These are phyloP conservation scores for Neurospora sp. DNA, from an alignment of 2,329 filamentous ascomycete genomes.

Conservation along the genomic window DNA sequence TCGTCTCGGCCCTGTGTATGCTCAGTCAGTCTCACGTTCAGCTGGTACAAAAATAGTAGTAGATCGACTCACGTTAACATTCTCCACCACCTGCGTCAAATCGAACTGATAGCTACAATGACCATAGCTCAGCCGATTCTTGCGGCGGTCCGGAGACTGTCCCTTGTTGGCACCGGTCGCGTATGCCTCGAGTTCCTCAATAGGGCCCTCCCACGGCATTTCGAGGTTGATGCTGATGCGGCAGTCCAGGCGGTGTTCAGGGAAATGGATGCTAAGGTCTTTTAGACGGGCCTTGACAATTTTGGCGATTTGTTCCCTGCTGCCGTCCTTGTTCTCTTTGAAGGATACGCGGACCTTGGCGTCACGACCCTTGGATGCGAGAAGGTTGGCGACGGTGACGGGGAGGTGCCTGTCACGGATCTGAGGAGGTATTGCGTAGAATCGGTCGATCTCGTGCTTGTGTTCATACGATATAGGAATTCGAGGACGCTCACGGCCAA, in stretches of 20 bases:
- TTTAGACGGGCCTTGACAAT: slow-evolving; percentile 87
- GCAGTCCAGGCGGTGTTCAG: slow-evolving; percentile 70
- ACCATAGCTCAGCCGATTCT: slow-evolving; percentile 84
- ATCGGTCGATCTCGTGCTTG: slow-evolving; percentile 71
- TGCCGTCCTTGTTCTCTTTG: slow-evolving; percentile 39
- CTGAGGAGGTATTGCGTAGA: slow-evolving; percentile 61
- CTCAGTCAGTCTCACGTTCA: slow-evolving; percentile 20
- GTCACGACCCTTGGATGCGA: slow-evolving; percentile 41
- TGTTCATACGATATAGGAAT: slow-evolving; percentile 71
- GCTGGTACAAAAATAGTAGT: background rate
- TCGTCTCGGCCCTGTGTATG: slow-evolving; percentile 27
- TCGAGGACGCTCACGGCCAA: slow-evolving; percentile 31
- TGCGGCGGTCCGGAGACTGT: slow-evolving; percentile 54
- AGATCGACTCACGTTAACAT: slow-evolving; percentile 6
- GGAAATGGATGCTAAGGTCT: slow-evolving; percentile 81
- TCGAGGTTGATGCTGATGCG: slow-evolving; percentile 92
- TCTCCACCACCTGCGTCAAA: slow-evolving; percentile 73
- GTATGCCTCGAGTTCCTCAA: slow-evolving; percentile 41
- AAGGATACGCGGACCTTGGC: slow-evolving; percentile 64
- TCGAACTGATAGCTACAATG: slow-evolving; percentile 86
- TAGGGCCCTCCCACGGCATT: slow-evolving; percentile 69
- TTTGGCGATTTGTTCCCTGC: slow-evolving; percentile 53
- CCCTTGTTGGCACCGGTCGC: slow-evolving; percentile 27
- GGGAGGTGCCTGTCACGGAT: slow-evolving; percentile 49
- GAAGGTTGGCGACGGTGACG: slow-evolving; percentile 49